Evolutionary conservation across 345 rosid genomes (phyloP), one percentile per base, ranked within the genome.

Genomic region (Acer yangbiense): DNA sequence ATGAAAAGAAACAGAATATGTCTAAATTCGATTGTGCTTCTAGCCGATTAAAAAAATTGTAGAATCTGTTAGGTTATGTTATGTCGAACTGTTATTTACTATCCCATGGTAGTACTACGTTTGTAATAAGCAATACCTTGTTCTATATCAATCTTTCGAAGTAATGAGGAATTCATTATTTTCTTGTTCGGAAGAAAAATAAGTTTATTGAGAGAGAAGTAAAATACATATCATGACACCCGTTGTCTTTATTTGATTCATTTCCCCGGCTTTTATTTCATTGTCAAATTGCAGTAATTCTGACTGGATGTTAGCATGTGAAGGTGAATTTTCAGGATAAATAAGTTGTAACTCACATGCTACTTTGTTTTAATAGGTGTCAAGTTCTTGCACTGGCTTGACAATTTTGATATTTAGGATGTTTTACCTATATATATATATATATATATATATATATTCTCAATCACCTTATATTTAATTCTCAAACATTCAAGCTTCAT

Each of bases 341-440:
- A 41, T 17, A 41, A 41, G 52, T 39, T 67, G 44, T 39, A 67
- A 67, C 52, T 67, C 21, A n/a, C 8, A n/a, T 67, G 52, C 70
- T 41, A 39, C 21, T 67, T 67, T 9, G 4, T 17, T 43, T 67
- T 39, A 54, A 54, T 14, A 17, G 58, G 20, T 18, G 25, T 39
- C 52, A 9, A 54, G 25, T 20, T 41, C 23, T 39, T 67, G 70
- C 52, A 18, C 29, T 35, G 52, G 70, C 27, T 41, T 41, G 70
- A 41, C 50, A 41, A 5, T 67, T 69, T n/a, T 69, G n/a, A 29
- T 32, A 14, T 35, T 52, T 70, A 52, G 74, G 74, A 50, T 16
- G 41, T 52, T 70, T 70, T 70, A 29, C 12, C 70, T 18, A 67
- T n/a, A 67, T 18, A 67, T n/a, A 67, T 25, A 25, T 25, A 25